Conservation (phyloP, 2,329 filamentous ascomycete genomes). For the Claviceps capensis region DNA sequence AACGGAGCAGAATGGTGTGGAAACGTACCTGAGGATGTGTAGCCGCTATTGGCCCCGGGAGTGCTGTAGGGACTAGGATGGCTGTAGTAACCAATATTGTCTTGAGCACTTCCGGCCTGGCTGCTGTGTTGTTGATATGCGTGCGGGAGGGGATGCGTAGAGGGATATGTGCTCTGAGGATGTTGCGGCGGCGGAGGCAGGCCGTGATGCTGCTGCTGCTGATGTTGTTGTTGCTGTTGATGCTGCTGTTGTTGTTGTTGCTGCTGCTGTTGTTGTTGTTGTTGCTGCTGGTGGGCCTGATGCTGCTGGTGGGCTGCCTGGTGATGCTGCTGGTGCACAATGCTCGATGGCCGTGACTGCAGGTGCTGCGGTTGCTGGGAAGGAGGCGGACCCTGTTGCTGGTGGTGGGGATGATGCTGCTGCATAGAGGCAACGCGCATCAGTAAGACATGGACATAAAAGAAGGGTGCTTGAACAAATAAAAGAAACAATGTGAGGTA, state of each 20-base stretch:
- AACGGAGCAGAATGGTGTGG: not conserved
- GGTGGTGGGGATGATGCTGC: constrained; percentile 66
- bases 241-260: constrained; percentile 36
- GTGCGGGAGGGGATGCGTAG: constrained; percentile 49
- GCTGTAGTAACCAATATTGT: constrained; percentile 58
- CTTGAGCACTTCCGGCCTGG: constrained; percentile 49
- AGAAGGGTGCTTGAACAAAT: constrained; percentile 19
- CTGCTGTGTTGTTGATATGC: constrained; percentile 53
- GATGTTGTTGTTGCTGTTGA: constrained; percentile 49
- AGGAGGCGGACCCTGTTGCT: constrained; percentile 58
- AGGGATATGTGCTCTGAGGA: constrained; percentile 54
- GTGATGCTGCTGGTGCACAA: constrained; percentile 50
- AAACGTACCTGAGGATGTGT: constrained; percentile 70
- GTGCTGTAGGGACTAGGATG: constrained; percentile 76
- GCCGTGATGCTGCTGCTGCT: constrained; percentile 29
- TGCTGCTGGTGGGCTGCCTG: constrained; percentile 27
- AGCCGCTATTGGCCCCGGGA: constrained; percentile 67
- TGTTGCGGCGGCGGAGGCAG: constrained; percentile 29
- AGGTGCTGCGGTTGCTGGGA: constrained; percentile 39
- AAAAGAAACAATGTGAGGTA: constrained; percentile 26
- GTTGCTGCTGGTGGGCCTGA: constrained; percentile 45
- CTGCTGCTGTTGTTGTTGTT: constrained; percentile 43
- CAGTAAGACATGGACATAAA: constrained; percentile 32
- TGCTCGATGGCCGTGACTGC: constrained; percentile 57
- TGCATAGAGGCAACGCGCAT: constrained; percentile 43